Base-by-base conservation (phyloP, 176 grass and related monocot species). In the Luzula sylvatica region DNA sequence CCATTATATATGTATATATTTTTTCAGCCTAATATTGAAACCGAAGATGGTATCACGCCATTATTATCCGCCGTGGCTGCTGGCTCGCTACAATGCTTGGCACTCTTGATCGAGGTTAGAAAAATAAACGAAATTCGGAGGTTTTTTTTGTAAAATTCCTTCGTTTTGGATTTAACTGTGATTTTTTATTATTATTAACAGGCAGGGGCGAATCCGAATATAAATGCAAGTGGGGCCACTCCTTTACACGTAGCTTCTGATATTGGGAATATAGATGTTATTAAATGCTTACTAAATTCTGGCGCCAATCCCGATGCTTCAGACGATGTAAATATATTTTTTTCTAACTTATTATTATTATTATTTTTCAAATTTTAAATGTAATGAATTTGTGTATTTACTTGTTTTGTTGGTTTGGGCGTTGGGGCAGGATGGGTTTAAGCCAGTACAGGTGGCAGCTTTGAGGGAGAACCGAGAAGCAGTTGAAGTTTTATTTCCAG, bases 241-340 rank as follows among this genome's bases (percentile, higher is more conserved):
- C 81, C 85, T 21, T 79, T 96, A 23, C 92, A 86, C 74, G 79
- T 96, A 45, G 90, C 81, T 61, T 83, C 84, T 56, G 81, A 96
- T 54, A 70, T 55, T 65, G 81, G 84, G 65, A 82, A 68, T 39
- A 15, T 58, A 45, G 80, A 96, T 55, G 23, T 96, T 40, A 65
- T 96, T 57, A 73, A 72, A 52, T 79, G 78, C 42, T 77, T 96
- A 54, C 57, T 96, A 58, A 76, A 77, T 74, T 77, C 84, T 72
- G 84, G 90, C 70, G 71, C 65, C 51, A 77, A 96, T 55, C 81
- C 84, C 22, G 86, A 89, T 68, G 39, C 40, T 29, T 82, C 71
- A 43, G 90, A 96, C 73, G 90, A 89, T 57, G 90, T 96, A 68
- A 41, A 67, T 58, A 72, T 35, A 35, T 35, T 35, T 35, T 24